Evolutionary conservation across 2,329 filamentous ascomycete genomes (phyloP).

Genomic region (Alternaria sp.): DNA sequence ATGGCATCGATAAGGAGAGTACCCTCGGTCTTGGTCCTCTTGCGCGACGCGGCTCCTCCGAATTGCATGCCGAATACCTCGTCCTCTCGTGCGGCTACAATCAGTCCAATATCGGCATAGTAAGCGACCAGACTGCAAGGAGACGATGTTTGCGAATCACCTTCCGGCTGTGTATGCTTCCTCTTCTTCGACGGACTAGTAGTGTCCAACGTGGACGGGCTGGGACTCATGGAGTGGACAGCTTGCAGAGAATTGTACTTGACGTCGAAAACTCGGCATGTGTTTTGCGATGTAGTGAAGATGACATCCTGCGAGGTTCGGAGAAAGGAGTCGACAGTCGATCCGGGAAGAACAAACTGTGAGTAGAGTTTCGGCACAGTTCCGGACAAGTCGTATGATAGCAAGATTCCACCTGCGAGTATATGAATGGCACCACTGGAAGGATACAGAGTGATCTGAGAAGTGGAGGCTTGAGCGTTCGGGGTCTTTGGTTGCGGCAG

Average conservation of each 20-base stretch:
- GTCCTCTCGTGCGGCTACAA: conserved; percentile 69
- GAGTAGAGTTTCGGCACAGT: conserved; percentile 68
- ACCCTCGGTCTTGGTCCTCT: conserved; percentile 48
- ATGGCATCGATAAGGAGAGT: conserved; percentile 77
- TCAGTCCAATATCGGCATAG: conserved; percentile 71
- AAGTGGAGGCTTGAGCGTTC: conserved; percentile 7
- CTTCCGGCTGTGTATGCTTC: conserved; percentile 37
- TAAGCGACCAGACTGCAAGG: conserved; percentile 53
- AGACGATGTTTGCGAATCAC: conserved; percentile 57
- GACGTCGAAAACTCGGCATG: conserved; percentile 69
- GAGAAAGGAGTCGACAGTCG: conserved; percentile 68
- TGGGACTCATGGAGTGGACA: conserved; percentile 45
- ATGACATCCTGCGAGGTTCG: conserved; percentile 72
- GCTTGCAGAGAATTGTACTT: conserved; percentile 66
- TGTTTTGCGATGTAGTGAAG: conserved; percentile 65
- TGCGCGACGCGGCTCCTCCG: conserved; percentile 41
- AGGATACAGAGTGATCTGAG: conserved; percentile 66
- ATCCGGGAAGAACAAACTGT: conserved; percentile 59
- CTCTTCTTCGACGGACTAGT: conserved; percentile 50
- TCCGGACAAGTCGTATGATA: conserved; percentile 69
- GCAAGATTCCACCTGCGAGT: conserved; percentile 62
- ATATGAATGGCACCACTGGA: conserved; percentile 71
- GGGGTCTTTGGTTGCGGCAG: conserved; percentile 33
- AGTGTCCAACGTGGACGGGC: conserved; percentile 21
- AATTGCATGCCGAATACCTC: conserved; percentile 72